Base-by-base conservation (phyloP, 306 rosid genomes). In the Lathyrus aphaca region DNA sequence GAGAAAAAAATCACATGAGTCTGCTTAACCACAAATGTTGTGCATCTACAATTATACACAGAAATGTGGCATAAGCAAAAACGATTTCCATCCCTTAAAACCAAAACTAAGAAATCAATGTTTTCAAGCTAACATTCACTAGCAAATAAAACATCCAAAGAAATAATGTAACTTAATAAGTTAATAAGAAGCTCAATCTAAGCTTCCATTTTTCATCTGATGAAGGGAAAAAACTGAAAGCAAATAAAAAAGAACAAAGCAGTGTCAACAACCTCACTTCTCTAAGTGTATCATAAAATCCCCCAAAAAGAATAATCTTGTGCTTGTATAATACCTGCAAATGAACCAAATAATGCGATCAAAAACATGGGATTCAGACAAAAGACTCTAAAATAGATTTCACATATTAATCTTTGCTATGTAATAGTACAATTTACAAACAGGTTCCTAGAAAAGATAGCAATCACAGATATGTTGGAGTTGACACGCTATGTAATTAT, bases 231-330 rank as follows among this genome's bases (percentile, higher is more conserved):
- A 38, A 3, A 80, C 39, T 40, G 46, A 35, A 56, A 37, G 64
- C 17, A 67, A 70, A 59, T 48, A 50, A 35, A 43, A 49, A 75
- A 38, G 49, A 77, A 68, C 5, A 42, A 84, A 69, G 76, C 62
- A 59, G 65, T 43, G 66, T 64, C 68, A 83, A 59, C 91, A 85
- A 88, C 99, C 99, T 94, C 95, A 91, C 99, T 94, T 94, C 97
- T 90, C 97, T 81, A 60, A 90, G 91, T 35, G 97, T 94, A 80
- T 94, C 98, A 78, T 94, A 94, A 89, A 90, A 94, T 74, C 98
- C 98, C 43, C 98, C 98, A 77, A 94, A 94, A 71, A 94, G 88
- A 76, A 94, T 86, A 77, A 94, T 83, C 88, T 88, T 94, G 89
- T 94, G 98, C 88, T 94, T 94, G 97, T 94, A 94, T 71, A 94